Evolutionary conservation across 192 early-diverging fungal species (phyloP), one percentile per base, ranked within the genome.

Genomic region (Linnemannia exigua): DNA sequence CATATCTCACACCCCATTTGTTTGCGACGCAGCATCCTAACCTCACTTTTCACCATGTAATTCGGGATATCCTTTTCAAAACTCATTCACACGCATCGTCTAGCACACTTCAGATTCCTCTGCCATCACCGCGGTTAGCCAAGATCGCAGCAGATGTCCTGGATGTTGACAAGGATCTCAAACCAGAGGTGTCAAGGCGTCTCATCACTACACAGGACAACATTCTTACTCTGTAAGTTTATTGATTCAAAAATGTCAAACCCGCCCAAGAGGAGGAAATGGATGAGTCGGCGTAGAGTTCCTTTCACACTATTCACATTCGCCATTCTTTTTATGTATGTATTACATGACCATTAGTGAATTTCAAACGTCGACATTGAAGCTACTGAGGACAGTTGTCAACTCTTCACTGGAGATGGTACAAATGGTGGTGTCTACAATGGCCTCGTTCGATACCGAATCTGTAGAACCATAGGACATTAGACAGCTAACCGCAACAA

Each of bases 131-230:
- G 48, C 46, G 84, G 38, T 22, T 86, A 28, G 84, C 84, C 54
- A 86, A 76, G 50, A 80, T 86, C 54, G 84, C 84, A n/a, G 84
- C 84, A 37, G 70, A 77, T 74, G 84, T 86, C 12, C 36, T 86
- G 25, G 84, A 86, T 76, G 84, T 86, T 6, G 84, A 86, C 74
- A 86, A 74, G 78, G 84, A 86, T 80, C 38, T 86, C 67, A 86
- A 86, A 67, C 84, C 84, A 47, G 84, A 86, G 44, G 79, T 86
- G 14, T 86, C 84, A 36, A 54, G 73, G 61, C 84, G 84, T 16
- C 54, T 79, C 58, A 80, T 86, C 20, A 77, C 33, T 2, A 86
- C 84, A 22, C 73, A 86, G 50, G 79, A 86, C 7, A 50, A 76
- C 47, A 86, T 77, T 15, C 46, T 86, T 48, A 73, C 28, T 16